These are phyloP conservation scores for Solanum aculeatissimum DNA, from an alignment of 305 asterid genomes.

Conservation along the genomic window DNA sequence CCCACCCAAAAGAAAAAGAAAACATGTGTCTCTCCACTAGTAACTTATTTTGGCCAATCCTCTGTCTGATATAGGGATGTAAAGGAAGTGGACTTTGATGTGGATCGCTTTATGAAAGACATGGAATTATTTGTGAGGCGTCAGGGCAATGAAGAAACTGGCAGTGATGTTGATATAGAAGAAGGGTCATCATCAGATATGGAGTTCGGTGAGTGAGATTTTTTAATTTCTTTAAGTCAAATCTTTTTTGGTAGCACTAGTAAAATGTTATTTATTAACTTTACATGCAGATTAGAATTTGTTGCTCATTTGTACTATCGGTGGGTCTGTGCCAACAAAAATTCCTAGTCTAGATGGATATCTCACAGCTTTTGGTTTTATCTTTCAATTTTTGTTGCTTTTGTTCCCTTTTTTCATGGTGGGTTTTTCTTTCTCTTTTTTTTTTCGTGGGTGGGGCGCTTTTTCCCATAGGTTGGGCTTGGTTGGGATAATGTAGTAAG, in stretches of 20 bases:
- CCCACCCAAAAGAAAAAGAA: background rate
- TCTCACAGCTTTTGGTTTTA: background rate
- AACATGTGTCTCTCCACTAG: background rate
- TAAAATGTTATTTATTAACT: background rate
- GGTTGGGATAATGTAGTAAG: background rate
- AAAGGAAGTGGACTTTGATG: constrained; percentile 68
- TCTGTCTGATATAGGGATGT: constrained; percentile 13
- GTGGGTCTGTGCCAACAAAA: background rate
- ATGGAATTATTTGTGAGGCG: constrained; percentile 55
- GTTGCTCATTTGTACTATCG: background rate
- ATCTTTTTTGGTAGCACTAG: background rate
- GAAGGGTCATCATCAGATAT: constrained; percentile 65
- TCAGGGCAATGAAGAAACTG: constrained; percentile 32
- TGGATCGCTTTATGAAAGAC: constrained; percentile 75
- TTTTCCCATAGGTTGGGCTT: background rate
- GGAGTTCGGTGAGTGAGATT: constrained; percentile 54
- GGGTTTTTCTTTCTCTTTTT: background rate
- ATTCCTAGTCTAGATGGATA: background rate
- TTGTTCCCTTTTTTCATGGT: background rate
- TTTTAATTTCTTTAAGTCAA: background rate
- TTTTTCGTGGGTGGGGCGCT: background rate
- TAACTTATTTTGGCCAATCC: background rate
- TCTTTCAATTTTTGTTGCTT: background rate
- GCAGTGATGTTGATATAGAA: constrained; percentile 43
- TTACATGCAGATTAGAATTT: background rate